Conservation (phyloP, 495 filamentous ascomycete species). For the Penicillium daleae region DNA sequence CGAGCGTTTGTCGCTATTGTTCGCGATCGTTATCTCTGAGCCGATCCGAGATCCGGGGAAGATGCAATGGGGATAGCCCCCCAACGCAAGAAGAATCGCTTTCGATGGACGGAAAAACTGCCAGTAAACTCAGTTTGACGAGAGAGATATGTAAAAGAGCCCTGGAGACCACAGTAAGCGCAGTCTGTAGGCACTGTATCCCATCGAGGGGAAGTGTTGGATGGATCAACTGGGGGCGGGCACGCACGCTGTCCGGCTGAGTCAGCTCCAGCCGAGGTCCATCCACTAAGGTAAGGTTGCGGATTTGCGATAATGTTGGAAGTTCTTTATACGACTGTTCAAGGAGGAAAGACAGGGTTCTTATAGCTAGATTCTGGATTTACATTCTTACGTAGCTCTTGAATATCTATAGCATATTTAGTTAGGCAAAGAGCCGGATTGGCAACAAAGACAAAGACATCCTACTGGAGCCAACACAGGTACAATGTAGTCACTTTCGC, state of each 20-base stretch:
- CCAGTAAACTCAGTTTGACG: neutral
- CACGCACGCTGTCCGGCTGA: slow-evolving; percentile 12
- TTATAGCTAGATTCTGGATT: neutral
- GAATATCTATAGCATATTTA: neutral
- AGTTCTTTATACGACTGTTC: neutral
- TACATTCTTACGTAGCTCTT: neutral
- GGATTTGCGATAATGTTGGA: neutral
- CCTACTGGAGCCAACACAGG: neutral
- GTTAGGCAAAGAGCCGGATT: neutral
- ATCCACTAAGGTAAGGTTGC: neutral
- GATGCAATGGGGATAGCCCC: slow-evolving; percentile 24
- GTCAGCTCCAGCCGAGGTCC: slow-evolving; percentile 8
- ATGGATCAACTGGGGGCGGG: neutral
- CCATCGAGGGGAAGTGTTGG: slow-evolving; percentile 11
- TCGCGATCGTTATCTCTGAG: slow-evolving; percentile 22
- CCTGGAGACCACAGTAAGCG: slow-evolving; percentile 18
- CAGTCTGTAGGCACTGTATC: slow-evolving; percentile 24
- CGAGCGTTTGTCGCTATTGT: slow-evolving; percentile 15
- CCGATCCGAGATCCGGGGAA: slow-evolving; percentile 24
- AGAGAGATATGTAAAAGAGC: neutral
- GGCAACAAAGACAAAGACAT: neutral
- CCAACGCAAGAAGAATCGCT: slow-evolving; percentile 14
- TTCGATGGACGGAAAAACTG: neutral
- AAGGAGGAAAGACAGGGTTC: neutral
- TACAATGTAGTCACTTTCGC: neutral